Base-by-base conservation (phyloP, 441 rosid genomes). In the Bruguiera hainesii region DNA sequence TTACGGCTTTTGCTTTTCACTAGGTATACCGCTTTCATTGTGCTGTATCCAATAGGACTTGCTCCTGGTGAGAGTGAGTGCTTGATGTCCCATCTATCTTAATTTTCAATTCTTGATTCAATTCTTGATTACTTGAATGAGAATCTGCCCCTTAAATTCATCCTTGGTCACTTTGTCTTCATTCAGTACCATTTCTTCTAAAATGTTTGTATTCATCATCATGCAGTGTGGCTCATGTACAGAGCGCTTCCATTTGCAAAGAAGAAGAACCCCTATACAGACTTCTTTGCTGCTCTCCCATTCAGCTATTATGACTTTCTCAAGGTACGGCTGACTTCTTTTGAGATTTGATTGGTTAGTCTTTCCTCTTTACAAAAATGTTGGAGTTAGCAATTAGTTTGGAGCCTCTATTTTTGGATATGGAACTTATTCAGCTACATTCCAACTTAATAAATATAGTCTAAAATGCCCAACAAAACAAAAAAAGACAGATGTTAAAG, bases 11-110 rank as follows among this genome's bases (percentile, higher is more conserved):
- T 21, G 5, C 29, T 55, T 58, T 57, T 66, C 48, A 39, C 57
- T 75, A 93, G 97, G 86, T 93, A 90, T 73, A 90, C 98, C 0
- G 77, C 83, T 67, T 93, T 89, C 79, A 89, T 86, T 70, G 62
- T 80, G 66, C 66, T 89, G 64, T 90, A 85, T 75, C 97, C 95
- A 16, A 66, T 82, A 2, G 98, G 97, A 68, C 21, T 90, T 51
- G 79, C 73, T 62, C 74, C 82, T 10, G 97, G 91, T 62, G 98
- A 90, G 87, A 80, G 98, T 90, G 74, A 89, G 98, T 82, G 23
- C 31, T 66, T 60, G 5, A 56, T n/a, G 67, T 65, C n/a, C 52
- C 19, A 13, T 55, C 64, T 9, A 2, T 55, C 7, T 19, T 21
- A 18, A 4, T 65, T 63, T 37, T 9, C 25, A 21, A 39, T 42